Evolutionary conservation across 345 rosid species (phyloP), one percentile per base, ranked within the genome.

Genomic region (Mallotus nudiflorus): DNA sequence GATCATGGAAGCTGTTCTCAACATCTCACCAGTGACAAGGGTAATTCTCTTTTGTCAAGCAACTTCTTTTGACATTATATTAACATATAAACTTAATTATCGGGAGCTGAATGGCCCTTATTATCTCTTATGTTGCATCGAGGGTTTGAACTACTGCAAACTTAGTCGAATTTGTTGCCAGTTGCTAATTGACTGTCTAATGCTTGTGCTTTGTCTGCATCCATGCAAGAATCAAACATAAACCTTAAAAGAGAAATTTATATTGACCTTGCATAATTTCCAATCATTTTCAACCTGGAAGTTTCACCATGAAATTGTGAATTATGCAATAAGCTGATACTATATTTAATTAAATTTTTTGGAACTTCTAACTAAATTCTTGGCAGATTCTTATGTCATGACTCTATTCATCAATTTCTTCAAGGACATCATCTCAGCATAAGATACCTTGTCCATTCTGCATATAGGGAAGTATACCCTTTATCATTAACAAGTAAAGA

Each of bases 1-100:
- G 77, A 75, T 55, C 73, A 81, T 76, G 96, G 97, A 56, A 85
- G 82, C 67, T 72, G 77, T 72, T 87, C 89, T 60, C 84, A 60
- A 53, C 84, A 84, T 65, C 87, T 88, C 53, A 58, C 77, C 46
- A 55, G 72, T 63, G 79, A 86, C 77, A 82, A 80, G 61, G 92
- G 95, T 85, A 85, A n/a, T 67, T 65, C 31, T 52, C 44, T 82
- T 79, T 69, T 62, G 25, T 1, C 35, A 35, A 9, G 66, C 6
- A 58, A n/a, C 1, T 13, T 31, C 25, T 51, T 20, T 5, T 62
- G 10, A 25, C 63, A 48, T 39, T 19, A 19, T 44, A n/a, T 25
- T 13, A 3, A 25, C 24, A 2, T 16, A 2, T 35, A 48, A 24
- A 53, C 13, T 39, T 24, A 45, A 20, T 33, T 22, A 31, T 16